Evolutionary conservation across 768 basidiomycete genomes (phyloP).

Genomic region (Leucocoprinus sp.): DNA sequence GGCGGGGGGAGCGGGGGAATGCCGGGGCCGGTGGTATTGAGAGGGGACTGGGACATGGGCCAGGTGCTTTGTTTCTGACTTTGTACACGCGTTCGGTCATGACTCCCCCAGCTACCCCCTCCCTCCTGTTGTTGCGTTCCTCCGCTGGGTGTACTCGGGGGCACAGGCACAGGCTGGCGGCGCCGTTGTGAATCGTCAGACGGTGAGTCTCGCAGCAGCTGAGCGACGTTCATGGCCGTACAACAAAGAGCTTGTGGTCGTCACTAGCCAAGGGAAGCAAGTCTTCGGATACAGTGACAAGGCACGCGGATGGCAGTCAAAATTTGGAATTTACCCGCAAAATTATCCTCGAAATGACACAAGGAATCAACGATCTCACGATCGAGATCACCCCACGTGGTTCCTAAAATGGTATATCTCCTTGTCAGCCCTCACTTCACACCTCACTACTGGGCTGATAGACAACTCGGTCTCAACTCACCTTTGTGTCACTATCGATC

Average conservation of each 20-base stretch:
- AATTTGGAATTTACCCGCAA: conserved; percentile 13
- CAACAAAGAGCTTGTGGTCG: conserved; percentile 5
- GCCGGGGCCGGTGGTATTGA: conserved; percentile 8
- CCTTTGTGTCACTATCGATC: background rate
- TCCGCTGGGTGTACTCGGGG: conserved; percentile 1
- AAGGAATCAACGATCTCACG: conserved; percentile 16
- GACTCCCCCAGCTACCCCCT: conserved; percentile 3
- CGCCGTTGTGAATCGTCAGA: conserved; percentile 12
- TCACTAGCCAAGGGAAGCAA: conserved; percentile 9
- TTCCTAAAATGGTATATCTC: conserved; percentile 5
- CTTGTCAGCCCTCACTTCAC: background rate
- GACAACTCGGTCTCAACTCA: background rate
- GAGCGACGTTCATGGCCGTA: conserved; percentile 16
- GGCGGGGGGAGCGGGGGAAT: conserved; percentile 3
- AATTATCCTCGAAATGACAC: conserved; percentile 14
- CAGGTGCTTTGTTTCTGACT: conserved; percentile 10
- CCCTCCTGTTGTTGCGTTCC: conserved; percentile 1
- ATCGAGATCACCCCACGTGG: conserved; percentile 15
- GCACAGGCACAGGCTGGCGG: conserved; percentile 3
- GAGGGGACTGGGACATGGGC: conserved; percentile 5
- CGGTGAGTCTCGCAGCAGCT: conserved; percentile 15
- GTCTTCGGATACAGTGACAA: conserved; percentile 9
- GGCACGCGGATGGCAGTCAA: conserved; percentile 13
- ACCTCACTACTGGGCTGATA: no score
- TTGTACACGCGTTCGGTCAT: conserved; percentile 8